Conservation (phyloP, 306 rosid species). For the Datisca glomerata region DNA sequence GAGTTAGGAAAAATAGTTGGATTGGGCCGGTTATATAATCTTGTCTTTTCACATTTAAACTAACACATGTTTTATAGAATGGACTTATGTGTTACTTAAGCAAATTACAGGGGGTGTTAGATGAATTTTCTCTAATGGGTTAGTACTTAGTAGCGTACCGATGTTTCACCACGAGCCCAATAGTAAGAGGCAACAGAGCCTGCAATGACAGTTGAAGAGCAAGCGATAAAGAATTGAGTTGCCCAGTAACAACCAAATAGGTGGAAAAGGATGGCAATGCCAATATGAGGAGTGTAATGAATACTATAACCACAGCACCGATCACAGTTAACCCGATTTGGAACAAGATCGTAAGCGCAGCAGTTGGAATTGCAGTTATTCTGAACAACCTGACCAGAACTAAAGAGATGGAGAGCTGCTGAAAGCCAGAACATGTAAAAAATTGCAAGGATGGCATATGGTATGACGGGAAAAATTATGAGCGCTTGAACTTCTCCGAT, state of each 20-base stretch:
- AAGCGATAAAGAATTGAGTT: constrained; percentile 79
- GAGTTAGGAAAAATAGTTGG: too few relatives aligned
- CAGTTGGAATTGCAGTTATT: constrained; percentile 70
- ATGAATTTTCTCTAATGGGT: too few relatives aligned
- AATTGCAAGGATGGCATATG: constrained; percentile 68
- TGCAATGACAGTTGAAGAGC: constrained; percentile 82
- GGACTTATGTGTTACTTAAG: too few relatives aligned
- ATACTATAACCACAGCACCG: constrained; percentile 79
- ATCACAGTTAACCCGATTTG: constrained; percentile 59
- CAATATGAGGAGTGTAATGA: constrained; percentile 72
- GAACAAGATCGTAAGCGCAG: constrained; percentile 60
- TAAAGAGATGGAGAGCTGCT: constrained; percentile 73
- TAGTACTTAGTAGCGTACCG: constrained; percentile 44
- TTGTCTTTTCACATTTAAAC: too few relatives aligned
- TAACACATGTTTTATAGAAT: too few relatives aligned
- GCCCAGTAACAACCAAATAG: constrained; percentile 93
- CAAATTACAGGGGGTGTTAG: too few relatives aligned
- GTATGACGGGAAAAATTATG: constrained; percentile 68
- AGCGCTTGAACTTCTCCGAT: constrained; percentile 91
- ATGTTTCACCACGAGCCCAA: constrained; percentile 80
- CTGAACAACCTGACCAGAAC: constrained; percentile 82
- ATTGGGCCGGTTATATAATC: too few relatives aligned
- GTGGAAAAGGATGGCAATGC: constrained; percentile 80
- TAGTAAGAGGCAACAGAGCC: constrained; percentile 94
- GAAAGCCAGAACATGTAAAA: constrained; percentile 91